Conservation (phyloP, 2,329 filamentous ascomycete genomes). For the Alternaria sp. region DNA sequence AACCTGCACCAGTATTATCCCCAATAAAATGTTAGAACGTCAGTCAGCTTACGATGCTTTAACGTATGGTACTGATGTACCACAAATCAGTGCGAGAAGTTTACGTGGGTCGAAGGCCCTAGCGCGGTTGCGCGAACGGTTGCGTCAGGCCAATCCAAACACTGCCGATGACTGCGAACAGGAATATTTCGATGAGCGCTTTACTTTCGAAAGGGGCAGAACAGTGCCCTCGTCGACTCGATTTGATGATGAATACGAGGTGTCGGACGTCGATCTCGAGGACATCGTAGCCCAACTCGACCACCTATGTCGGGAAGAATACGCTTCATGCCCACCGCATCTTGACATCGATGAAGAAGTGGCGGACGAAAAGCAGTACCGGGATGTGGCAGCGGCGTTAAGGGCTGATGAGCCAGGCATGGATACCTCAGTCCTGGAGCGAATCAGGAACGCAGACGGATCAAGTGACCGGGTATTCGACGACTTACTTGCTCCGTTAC, state of each 20-base stretch:
- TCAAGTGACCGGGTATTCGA: constrained; percentile 15
- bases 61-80: background rate
- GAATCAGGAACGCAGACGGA: constrained; percentile 19
- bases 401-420: background rate
- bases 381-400: background rate
- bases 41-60: background rate
- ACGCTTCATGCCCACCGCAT: background rate
- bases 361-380: background rate
- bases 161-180: background rate
- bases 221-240: background rate
- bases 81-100: background rate
- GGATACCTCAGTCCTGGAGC: constrained; percentile 18
- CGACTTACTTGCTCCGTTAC: constrained; percentile 28
- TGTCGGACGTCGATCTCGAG: background rate
- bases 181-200: background rate
- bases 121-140: background rate
- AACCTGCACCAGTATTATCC: background rate
- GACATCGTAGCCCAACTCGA: background rate
- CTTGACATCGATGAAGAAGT: background rate
- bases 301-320: background rate
- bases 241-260: background rate
- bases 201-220: background rate
- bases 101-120: background rate
- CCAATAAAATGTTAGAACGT: background rate
- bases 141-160: background rate